These are phyloP conservation scores for Extremus antarcticus DNA, from an alignment of 495 filamentous ascomycete species.

Conservation along the genomic window DNA sequence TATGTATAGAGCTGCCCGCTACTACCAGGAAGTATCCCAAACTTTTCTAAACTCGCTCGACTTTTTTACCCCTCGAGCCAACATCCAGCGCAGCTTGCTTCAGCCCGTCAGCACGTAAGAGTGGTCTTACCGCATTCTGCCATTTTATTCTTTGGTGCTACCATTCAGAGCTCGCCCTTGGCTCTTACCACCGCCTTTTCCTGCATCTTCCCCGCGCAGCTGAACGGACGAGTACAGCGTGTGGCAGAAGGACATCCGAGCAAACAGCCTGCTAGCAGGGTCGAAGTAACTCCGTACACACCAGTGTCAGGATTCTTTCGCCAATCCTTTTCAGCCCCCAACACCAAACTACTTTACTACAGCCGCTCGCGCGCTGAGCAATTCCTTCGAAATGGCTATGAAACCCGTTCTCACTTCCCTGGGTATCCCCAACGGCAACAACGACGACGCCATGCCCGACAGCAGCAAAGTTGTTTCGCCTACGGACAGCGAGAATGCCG, in stretches of 20 bases:
- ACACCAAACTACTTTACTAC: background rate
- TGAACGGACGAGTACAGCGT: background rate
- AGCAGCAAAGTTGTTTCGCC: background rate
- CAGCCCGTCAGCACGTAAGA: background rate
- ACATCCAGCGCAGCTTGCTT: background rate
- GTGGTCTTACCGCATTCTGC: background rate
- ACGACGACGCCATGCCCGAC: background rate
- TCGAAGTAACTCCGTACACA: no score
- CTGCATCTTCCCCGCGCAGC: background rate
- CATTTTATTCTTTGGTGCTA: background rate
- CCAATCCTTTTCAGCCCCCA: background rate
- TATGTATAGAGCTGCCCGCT: background rate
- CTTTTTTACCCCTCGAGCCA: background rate
- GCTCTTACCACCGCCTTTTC: background rate
- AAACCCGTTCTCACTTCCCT: background rate
- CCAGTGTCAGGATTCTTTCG: background rate
- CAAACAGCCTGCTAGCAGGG: no score
- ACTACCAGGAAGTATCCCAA: background rate
- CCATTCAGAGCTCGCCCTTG: background rate
- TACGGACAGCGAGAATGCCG: conserved; percentile 1
- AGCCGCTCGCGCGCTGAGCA: background rate
- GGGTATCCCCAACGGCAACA: background rate
- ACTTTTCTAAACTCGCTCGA: background rate
- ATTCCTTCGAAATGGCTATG: background rate
- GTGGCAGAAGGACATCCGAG: no score